Evolutionary conservation across 2,329 filamentous ascomycete species (phyloP).

Genomic region (Fusarium pininemorale): DNA sequence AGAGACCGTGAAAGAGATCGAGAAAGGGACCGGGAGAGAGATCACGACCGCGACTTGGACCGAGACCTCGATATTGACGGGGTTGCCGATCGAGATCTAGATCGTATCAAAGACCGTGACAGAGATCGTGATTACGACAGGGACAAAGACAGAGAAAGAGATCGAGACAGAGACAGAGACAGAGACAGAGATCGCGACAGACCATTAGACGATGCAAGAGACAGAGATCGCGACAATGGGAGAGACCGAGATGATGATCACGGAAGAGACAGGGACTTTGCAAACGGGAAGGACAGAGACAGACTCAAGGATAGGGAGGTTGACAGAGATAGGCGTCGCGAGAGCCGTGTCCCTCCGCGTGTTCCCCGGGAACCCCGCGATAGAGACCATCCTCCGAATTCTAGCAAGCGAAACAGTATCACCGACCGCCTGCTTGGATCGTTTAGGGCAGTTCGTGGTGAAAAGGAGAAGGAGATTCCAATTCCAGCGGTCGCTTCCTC

Average conservation of each 20-base stretch:
- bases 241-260: constrained; percentile 24
- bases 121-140: constrained; percentile 2
- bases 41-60: not conserved
- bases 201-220: constrained; percentile 3
- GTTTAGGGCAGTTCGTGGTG: constrained; percentile 45
- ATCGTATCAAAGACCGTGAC: constrained; percentile 3
- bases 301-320: constrained; percentile 24
- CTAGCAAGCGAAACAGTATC: constrained; percentile 53
- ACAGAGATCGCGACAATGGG: constrained; percentile 6
- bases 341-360: constrained; percentile 29
- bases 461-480: constrained; percentile 38
- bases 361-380: constrained; percentile 27
- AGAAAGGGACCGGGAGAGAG: not conserved
- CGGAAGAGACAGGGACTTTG: constrained; percentile 11
- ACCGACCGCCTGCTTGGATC: constrained; percentile 51
- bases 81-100: constrained; percentile 5
- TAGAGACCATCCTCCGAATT: constrained; percentile 31
- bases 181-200: constrained; percentile 10
- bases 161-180: constrained; percentile 7
- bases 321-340: constrained; percentile 39
- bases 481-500: constrained; percentile 32
- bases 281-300: constrained; percentile 9
- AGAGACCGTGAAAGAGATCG: not conserved
- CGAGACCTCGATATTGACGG: constrained; percentile 14
- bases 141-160: constrained; percentile 15